Evolutionary conservation across 2,329 filamentous ascomycete species (phyloP), one percentile per base, ranked within the genome.

Genomic region (Alternaria sp.): DNA sequence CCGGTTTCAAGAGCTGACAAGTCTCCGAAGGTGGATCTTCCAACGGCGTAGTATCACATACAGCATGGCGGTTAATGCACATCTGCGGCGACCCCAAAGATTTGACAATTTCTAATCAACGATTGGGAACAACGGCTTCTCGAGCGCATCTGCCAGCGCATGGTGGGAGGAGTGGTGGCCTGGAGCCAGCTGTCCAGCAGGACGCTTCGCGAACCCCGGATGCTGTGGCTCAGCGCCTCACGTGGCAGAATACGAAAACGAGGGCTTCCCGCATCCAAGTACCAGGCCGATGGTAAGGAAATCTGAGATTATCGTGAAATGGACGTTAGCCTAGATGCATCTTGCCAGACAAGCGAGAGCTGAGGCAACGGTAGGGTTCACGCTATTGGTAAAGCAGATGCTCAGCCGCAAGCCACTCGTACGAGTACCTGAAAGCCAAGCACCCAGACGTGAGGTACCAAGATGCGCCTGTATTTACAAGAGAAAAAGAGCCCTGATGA

Each of bases 301-400:
- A 57, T 57, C 14, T 54, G 51, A 41, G 32, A 34, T 38, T 32
- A 32, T 61, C 14, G 36, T 48, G 38, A 60, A 16, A 52, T 62
- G 39, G 20, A 36, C 24, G 8, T 14, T 22, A 11, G 36, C 11
- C 49, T 43, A 53, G 49, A 54, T 54, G 49, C 49, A 47, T 38
- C 18, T 42, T 34, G 32, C 34, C 34, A 41, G 34, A 24, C 46
- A 59, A 36, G 56, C 47, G 39, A 46, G n/a, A 52, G 56, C 51
- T 54, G 56, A 55, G 30, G 44, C 22, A 20, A 41, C 9, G 34
- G 41, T 28, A 22, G 34, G 24, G 48, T 20, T 42, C n/a, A n/a
- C 28, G 46, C 56, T 18, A 51, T 43, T 44, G 51, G 56, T 42
- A 24, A 12, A 46, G 32, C 34, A 44, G 7, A 41, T 41, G 14